Base-by-base conservation (phyloP, 2,329 filamentous ascomycete species). In the Mycocentrospora acerina region DNA sequence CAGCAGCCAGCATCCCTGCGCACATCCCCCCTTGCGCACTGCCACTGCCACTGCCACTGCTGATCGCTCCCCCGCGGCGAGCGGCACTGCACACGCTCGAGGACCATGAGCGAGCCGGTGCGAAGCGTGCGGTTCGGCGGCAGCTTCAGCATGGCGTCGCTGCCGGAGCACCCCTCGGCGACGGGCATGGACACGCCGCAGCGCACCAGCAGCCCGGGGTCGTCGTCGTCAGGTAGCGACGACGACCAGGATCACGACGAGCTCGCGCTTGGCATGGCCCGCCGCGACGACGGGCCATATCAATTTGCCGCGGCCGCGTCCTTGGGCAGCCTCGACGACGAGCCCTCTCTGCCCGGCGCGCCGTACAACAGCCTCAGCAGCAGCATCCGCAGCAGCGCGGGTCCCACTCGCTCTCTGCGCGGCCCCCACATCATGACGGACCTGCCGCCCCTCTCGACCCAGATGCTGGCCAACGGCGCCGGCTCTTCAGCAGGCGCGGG, bases 211-310 rank as follows among this genome's bases (percentile, higher is more conserved):
- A 50, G 49, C 48, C 77, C 77, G 13, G 69, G 59, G 29, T 74
- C 72, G 10, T 74, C 73, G 29, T 74, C 72, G 10, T 74, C 73
- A 15, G 71, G 67, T 9, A 22, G 19, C 44, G 74, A 76, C 29
- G 70, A 68, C 32, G 64, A 69, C 32, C 58, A 60, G 28, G 68
- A 69, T 48, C 74, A 67, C 40, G 58, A 62, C 24, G 65, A 67
- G 46, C 73, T 74, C 53, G 67, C 67, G 44, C 68, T 68, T 48
- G 64, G 66, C 53, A 75, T 69, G 24, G 70, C 67, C 26, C 62
- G 77, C 38, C 58, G 60, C 44, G 60, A 66, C 25, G 56, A 62
- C 27, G 62, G 57, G 38, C 56, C 63, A 30, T 64, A 64, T 39
- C 57, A 67, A 32, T 71, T 69, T 59, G 63, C 67, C 18, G 63